phyloP scores from a whole-genome alignment of 495 filamentous ascomycete genomes.

The Saxophila tyrrhenica region DNA sequence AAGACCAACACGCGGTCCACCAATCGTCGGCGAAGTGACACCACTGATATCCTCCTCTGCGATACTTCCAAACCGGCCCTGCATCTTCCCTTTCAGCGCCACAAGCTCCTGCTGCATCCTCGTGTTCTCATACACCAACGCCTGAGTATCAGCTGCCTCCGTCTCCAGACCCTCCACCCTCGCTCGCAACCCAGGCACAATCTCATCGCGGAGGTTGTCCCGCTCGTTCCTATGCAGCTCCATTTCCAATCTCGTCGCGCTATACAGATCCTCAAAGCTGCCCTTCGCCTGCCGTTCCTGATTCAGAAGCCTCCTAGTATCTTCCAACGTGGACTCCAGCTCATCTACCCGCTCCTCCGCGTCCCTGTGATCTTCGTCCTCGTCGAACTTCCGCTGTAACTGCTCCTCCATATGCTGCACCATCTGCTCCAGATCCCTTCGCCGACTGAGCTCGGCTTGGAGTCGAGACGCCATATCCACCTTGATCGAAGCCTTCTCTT shows the following conservation, averaged over 20 bases:
- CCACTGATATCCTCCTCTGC: slow-evolving; percentile 42
- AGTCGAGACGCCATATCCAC: slow-evolving; percentile 71
- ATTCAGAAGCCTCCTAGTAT: slow-evolving; percentile 62
- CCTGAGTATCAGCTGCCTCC: slow-evolving; percentile 53
- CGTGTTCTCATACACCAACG: slow-evolving; percentile 60
- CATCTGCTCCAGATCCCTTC: slow-evolving; percentile 67
- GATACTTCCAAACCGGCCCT: slow-evolving; percentile 47
- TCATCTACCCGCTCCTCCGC: slow-evolving; percentile 51
- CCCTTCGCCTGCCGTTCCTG: slow-evolving; percentile 84
- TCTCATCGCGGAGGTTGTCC: slow-evolving; percentile 80
- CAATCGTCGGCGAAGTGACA: slow-evolving; percentile 3
- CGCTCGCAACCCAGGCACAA: slow-evolving; percentile 61
- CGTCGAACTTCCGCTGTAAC: slow-evolving; percentile 45
- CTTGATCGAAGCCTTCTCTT: slow-evolving; percentile 79
- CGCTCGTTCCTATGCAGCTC: slow-evolving; percentile 75
- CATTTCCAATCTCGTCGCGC: slow-evolving; percentile 70
- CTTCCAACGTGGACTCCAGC: slow-evolving; percentile 68
- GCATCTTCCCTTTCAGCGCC: slow-evolving; percentile 57
- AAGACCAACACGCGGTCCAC: slow-evolving; percentile 36
- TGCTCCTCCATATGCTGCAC: slow-evolving; percentile 68
- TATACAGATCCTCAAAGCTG: slow-evolving; percentile 85
- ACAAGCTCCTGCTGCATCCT: slow-evolving; percentile 73
- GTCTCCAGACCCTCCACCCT: slow-evolving; percentile 68
- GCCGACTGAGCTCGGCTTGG: slow-evolving; percentile 66
- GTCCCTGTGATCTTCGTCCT: slow-evolving; percentile 36